A percentile compares a stretch with the other conserved stretches of the same genome.
These are phyloP conservation scores for Fusarium fujikuroi DNA, from an alignment of 2,329 filamentous ascomycete species.

Conservation along the genomic window DNA sequence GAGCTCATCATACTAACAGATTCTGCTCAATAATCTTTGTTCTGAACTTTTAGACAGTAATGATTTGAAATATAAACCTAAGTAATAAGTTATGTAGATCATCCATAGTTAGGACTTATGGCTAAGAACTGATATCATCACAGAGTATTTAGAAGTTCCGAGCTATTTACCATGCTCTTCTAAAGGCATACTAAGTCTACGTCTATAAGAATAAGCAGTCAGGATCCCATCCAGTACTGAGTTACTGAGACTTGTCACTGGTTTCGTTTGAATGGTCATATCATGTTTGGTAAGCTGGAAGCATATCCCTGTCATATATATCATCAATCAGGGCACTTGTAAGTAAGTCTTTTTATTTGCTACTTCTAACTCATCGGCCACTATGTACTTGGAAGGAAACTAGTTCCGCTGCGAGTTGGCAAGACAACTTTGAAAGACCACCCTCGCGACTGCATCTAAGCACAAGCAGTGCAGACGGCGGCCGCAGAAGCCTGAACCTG, in stretches of 20 bases:
- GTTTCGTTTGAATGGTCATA: too few species aligned
- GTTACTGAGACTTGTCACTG: not conserved
- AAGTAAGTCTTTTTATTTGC: too few species aligned
- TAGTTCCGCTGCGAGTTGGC: not conserved
- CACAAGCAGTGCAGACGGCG: slow-evolving; percentile 36
- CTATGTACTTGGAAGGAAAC: not conserved
- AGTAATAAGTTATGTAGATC: too few species aligned
- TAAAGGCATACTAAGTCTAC: too few species aligned
- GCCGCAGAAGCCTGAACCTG: slow-evolving; percentile 26
- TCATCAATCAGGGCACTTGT: not conserved
- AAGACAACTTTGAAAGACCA: not conserved
- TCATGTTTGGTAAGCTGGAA: not conserved
- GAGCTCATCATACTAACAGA: too few species aligned
- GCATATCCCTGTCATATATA: not conserved
- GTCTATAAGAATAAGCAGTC: not conserved
- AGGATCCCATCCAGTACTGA: too few species aligned
- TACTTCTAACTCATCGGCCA: not conserved
- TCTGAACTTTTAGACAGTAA: too few species aligned
- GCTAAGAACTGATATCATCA: not conserved
- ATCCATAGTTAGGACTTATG: too few species aligned
- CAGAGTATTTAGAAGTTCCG: not conserved
- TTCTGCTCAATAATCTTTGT: too few species aligned
- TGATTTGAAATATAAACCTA: too few species aligned
- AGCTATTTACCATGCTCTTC: not conserved
- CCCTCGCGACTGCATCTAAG: not conserved